phyloP scores from a whole-genome alignment of 345 rosid species.

The Citropsis articulata region DNA sequence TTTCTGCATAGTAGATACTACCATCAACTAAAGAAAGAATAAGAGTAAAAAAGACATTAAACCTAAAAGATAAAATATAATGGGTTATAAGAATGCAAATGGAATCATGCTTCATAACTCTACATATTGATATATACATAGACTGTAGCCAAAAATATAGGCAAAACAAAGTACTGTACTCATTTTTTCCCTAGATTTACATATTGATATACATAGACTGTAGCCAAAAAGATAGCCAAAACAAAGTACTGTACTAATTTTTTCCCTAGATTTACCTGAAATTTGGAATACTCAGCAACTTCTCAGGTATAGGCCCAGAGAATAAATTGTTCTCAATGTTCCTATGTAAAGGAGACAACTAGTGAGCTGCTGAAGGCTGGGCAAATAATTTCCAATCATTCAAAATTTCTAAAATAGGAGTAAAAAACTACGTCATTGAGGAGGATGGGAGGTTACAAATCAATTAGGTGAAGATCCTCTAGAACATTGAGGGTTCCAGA shows the following conservation, averaged over 20 bases:
- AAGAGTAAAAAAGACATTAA: neutral
- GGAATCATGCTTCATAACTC: neutral
- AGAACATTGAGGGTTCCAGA: constrained; percentile 69
- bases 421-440: neutral
- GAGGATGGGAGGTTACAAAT: constrained; percentile 46
- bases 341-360: constrained; percentile 32
- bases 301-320: constrained; percentile 83
- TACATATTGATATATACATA: neutral
- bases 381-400: neutral
- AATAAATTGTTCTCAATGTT: constrained; percentile 80
- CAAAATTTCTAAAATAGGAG: constrained; percentile 5
- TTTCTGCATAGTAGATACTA: constrained; percentile 45
- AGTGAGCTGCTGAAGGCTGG: constrained; percentile 21
- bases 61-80: neutral
- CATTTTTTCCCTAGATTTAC: neutral
- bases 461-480: constrained; percentile 67
- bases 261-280: constrained; percentile 51
- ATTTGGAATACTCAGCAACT: constrained; percentile 57
- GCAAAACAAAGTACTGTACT: neutral
- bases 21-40: neutral
- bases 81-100: neutral
- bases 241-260: no score
- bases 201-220: no score
- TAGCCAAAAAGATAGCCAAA: no score
- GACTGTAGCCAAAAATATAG: neutral